phyloP scores from a whole-genome alignment of 1,139 yeast genomes.

The Nakaseomyces kungkrabaensis region DNA sequence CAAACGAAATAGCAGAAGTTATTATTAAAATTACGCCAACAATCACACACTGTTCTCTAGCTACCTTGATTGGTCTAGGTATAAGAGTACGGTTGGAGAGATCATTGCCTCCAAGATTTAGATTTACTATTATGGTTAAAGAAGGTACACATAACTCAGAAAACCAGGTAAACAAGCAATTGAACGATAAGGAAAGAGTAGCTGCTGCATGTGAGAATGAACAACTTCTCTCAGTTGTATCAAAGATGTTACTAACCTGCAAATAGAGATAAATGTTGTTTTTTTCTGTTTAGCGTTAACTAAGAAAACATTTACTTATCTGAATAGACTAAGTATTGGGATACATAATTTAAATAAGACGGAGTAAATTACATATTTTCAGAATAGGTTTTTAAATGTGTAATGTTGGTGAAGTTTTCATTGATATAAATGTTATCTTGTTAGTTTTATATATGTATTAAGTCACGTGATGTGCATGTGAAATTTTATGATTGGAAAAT shows the following conservation, averaged over 20 bases:
- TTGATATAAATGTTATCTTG: too few relatives aligned
- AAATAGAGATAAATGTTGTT: conserved; percentile 22
- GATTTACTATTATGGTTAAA: conserved; percentile 70
- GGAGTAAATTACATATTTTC: too few relatives aligned
- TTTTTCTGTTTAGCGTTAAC: neutral
- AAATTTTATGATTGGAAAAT: too few relatives aligned
- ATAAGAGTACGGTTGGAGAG: conserved; percentile 86
- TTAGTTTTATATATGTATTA: too few relatives aligned
- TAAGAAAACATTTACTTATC: too few relatives aligned
- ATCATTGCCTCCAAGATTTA: conserved; percentile 73
- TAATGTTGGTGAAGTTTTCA: too few relatives aligned
- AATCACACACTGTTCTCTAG: conserved; percentile 92
- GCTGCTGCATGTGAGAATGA: conserved; percentile 99
- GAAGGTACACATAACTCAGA: conserved; percentile 96
- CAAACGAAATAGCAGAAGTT: conserved; percentile 59
- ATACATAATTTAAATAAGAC: too few relatives aligned
- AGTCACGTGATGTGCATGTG: too few relatives aligned
- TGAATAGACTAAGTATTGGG: too few relatives aligned
- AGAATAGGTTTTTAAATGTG: too few relatives aligned
- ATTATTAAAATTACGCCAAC: conserved; percentile 88
- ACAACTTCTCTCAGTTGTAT: conserved; percentile 76
- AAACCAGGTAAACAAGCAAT: conserved; percentile 88
- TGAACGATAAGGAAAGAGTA: conserved; percentile 94
- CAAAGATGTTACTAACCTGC: conserved; percentile 86
- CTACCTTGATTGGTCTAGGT: conserved; percentile 91